Evolutionary conservation across 2,329 filamentous ascomycete genomes (phyloP).

Genomic region (Xylariaceae sp.): DNA sequence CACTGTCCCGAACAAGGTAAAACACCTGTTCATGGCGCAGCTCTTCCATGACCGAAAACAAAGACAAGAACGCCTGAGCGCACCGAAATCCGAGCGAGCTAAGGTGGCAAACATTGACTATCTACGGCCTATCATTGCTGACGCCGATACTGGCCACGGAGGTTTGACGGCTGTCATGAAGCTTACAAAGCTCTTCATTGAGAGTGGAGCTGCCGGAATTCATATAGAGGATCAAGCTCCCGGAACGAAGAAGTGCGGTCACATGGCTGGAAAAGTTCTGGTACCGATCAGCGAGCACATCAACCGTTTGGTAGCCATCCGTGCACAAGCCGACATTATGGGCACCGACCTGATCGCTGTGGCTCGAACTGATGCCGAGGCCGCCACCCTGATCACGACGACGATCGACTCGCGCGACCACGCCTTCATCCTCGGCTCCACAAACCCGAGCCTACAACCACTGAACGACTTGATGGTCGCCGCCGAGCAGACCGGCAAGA

Average conservation of each 20-base stretch:
- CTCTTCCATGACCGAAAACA: constrained; percentile 99
- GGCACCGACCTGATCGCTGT: constrained; percentile 87
- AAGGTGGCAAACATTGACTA: constrained; percentile 85
- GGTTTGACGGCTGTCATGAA: constrained; percentile 99
- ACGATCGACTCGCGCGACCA: constrained; percentile 97
- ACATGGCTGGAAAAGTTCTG: constrained; percentile 98
- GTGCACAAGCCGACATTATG: constrained; percentile 98
- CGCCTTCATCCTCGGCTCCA: constrained; percentile 86
- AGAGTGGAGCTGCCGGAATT: constrained; percentile 95
- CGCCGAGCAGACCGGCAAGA: constrained; percentile 81
- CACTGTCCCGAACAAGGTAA: constrained; percentile 97
- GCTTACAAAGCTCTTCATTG: constrained; percentile 95
- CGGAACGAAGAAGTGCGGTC: constrained; percentile 98
- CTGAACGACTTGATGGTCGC: constrained; percentile 89
- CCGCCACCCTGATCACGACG: constrained; percentile 93
- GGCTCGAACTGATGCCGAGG: constrained; percentile 95
- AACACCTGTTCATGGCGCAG: constrained; percentile 96
- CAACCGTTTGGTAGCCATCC: constrained; percentile 94
- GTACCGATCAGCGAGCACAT: constrained; percentile 98
- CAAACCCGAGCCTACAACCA: constrained; percentile 81
- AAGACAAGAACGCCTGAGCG: constrained; percentile 86
- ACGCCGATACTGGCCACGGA: constrained; percentile 96
- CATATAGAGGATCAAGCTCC: constrained; percentile 99
- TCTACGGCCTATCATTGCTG: constrained; percentile 91
- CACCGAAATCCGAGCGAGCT: constrained; percentile 70